Evolutionary conservation across 2,329 filamentous ascomycete species (phyloP).

Genomic region (Blumeria graminis): DNA sequence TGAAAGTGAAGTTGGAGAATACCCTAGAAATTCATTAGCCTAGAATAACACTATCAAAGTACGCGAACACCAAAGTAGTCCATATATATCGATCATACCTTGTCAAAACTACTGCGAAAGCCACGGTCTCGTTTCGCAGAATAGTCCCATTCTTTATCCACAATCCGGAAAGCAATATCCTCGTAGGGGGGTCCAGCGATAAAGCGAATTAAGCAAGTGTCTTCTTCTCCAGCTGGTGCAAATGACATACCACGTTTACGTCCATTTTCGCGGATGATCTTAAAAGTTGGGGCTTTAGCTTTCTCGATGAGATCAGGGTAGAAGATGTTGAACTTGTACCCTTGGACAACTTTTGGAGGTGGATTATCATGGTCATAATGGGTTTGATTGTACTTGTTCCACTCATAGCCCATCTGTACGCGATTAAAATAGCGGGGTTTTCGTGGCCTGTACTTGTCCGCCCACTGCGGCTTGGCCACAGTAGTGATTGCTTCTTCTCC

Average conservation of each 20-base stretch:
- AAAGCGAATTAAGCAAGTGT: constrained; percentile 91
- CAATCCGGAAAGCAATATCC: constrained; percentile 89
- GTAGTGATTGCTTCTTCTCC: constrained; percentile 60
- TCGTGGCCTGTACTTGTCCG: constrained; percentile 60
- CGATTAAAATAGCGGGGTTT: constrained; percentile 96
- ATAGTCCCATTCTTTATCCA: constrained; percentile 98
- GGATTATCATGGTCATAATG: constrained; percentile 98
- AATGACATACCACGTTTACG: constrained; percentile 76
- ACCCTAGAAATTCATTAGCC: constrained; percentile 28
- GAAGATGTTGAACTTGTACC: constrained; percentile 99
- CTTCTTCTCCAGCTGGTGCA: constrained; percentile 80
- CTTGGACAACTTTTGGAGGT: constrained; percentile 91
- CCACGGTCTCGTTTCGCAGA: constrained; percentile 85
- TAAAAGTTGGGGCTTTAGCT: constrained; percentile 80
- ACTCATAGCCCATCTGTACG: constrained; percentile 97
- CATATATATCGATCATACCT: constrained; percentile 33
- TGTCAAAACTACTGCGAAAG: constrained; percentile 92
- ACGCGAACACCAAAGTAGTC: not conserved
- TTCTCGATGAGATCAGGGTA: constrained; percentile 95
- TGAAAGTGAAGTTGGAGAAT: constrained; percentile 94
- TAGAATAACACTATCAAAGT: constrained; percentile 1
- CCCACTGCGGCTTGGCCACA: constrained; percentile 47
- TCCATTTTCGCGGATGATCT: constrained; percentile 82
- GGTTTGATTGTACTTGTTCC: constrained; percentile 99
- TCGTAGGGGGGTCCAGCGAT: constrained; percentile 89